Evolutionary conservation across 805 yeast genomes (phyloP).

Genomic region (Wickerhamomyces sydowiorum): DNA sequence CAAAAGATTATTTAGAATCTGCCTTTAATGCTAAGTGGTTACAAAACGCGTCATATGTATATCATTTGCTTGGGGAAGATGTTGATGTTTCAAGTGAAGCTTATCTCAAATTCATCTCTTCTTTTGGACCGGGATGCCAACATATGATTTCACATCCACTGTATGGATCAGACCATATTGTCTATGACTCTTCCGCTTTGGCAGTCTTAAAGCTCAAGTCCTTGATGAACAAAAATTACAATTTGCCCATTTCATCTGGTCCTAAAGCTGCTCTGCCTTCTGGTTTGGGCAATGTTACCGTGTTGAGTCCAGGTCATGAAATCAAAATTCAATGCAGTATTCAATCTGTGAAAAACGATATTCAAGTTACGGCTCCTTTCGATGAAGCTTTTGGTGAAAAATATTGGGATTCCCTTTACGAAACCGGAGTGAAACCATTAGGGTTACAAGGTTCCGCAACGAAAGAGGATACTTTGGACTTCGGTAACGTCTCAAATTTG

Average conservation of each 20-base stretch:
- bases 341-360: conserved; percentile 9
- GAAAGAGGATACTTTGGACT: conserved; percentile 5
- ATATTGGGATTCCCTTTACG: conserved; percentile 23
- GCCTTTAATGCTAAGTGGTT: conserved; percentile 26
- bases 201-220: conserved; percentile 52
- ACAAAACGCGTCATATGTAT: conserved; percentile 46
- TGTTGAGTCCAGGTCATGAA: conserved; percentile 17
- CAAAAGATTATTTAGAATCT: conserved; percentile 34
- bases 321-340: conserved; percentile 14
- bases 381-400: conserved; percentile 7
- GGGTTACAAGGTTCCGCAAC: conserved; percentile 5
- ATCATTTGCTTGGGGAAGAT: conserved; percentile 69
- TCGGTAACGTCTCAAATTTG: conserved; percentile 14
- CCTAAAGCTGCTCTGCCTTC: conserved; percentile 12
- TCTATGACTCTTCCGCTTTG: conserved; percentile 49
- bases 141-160: conserved; percentile 74
- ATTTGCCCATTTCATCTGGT: conserved; percentile 30
- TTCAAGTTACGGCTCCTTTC: conserved; percentile 6
- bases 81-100: conserved; percentile 40
- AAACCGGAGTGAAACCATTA: conserved; percentile 22
- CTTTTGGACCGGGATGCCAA: conserved; percentile 43
- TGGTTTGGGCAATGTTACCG: conserved; percentile 12
- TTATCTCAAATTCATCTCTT: conserved; percentile 44
- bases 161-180: conserved; percentile 55
- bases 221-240: conserved; percentile 36